Evolutionary conservation across 176 grass and related monocot genomes (phyloP).

Genomic region (Olyra latifolia): DNA sequence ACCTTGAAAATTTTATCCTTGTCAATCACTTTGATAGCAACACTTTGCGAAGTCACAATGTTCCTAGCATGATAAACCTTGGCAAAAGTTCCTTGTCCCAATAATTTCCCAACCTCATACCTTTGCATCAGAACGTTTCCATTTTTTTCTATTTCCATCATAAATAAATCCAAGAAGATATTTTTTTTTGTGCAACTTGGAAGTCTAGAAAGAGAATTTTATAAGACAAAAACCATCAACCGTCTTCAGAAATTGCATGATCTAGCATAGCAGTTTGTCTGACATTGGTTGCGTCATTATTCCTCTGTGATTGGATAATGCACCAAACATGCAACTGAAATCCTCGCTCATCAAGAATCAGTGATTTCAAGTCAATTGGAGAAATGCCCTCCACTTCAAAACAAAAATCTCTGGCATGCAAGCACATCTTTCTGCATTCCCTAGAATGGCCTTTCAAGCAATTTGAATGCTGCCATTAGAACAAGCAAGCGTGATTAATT

Average conservation of each 20-base stretch:
- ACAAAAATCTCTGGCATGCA: slow-evolving; percentile 23
- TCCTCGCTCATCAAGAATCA: slow-evolving; percentile 39
- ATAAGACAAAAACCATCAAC: slow-evolving; percentile 17
- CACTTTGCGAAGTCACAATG: slow-evolving; percentile 21
- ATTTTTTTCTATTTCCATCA: slow-evolving; percentile 36
- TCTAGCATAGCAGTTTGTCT: slow-evolving; percentile 23
- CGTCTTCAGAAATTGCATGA: slow-evolving; percentile 32
- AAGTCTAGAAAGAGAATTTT: background rate
- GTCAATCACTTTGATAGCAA: slow-evolving; percentile 40
- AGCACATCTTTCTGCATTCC: slow-evolving; percentile 55
- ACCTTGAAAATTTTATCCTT: slow-evolving; percentile 49
- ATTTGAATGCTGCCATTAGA: slow-evolving; percentile 11
- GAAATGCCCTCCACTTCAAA: slow-evolving; percentile 16
- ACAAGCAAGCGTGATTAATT: slow-evolving; percentile 10
- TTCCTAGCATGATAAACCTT: slow-evolving; percentile 44
- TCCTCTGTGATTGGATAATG: slow-evolving; percentile 16
- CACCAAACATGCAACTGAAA: slow-evolving; percentile 22
- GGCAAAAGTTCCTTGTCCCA: slow-evolving; percentile 48
- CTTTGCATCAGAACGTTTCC: slow-evolving; percentile 39
- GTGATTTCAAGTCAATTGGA: slow-evolving; percentile 17
- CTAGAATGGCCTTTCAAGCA: slow-evolving; percentile 21
- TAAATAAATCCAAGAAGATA: background rate
- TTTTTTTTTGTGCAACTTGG: background rate
- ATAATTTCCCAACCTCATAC: slow-evolving; percentile 42
- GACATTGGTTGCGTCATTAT: background rate